A percentile compares a stretch with the other conserved stretches of the same genome.
Conservation (phyloP, 257 asterid species). For the Jasminum sambac region DNA sequence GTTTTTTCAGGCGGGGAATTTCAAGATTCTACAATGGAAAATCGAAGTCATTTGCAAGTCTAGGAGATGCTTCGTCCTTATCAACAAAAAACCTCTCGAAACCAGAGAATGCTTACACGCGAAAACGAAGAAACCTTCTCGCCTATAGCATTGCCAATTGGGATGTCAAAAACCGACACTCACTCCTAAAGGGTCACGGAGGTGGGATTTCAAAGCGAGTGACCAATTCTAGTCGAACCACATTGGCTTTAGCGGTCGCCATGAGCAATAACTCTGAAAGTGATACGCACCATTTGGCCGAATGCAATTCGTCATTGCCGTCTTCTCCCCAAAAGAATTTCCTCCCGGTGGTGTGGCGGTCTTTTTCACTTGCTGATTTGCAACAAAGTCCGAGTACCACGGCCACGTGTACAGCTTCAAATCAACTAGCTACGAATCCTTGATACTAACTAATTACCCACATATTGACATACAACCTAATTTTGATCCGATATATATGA, state of each 20-base stretch:
- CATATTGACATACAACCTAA: not conserved
- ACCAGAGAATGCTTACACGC: conserved; percentile 57
- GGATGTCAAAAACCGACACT: conserved; percentile 41
- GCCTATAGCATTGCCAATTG: conserved; percentile 37
- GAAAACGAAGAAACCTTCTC: conserved; percentile 58
- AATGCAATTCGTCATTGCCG: conserved; percentile 15
- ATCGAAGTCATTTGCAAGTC: conserved; percentile 79
- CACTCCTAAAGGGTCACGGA: conserved; percentile 40
- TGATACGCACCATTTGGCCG: conserved; percentile 12
- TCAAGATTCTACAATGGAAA: conserved; percentile 81
- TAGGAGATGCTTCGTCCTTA: conserved; percentile 47
- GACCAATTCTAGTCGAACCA: conserved; percentile 33
- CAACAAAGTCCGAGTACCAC: conserved; percentile 39
- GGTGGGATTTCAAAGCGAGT: conserved; percentile 60
- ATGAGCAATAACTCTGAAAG: conserved; percentile 32
- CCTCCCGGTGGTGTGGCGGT: conserved; percentile 51
- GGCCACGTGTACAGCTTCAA: conserved; percentile 18
- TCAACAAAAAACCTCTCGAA: conserved; percentile 53
- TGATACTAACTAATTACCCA: conserved; percentile 1
- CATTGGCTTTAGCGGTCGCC: conserved; percentile 55
- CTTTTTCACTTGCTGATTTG: conserved; percentile 68
- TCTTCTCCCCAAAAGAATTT: conserved; percentile 33
- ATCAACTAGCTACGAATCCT: conserved; percentile 22
- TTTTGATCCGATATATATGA: not conserved
- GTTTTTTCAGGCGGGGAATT: conserved; percentile 59